A percentile compares a stretch with the other conserved stretches of the same genome.
These are phyloP conservation scores for Salicornia ramosissima DNA, from an alignment of 148 eudicot species.

Conservation along the genomic window DNA sequence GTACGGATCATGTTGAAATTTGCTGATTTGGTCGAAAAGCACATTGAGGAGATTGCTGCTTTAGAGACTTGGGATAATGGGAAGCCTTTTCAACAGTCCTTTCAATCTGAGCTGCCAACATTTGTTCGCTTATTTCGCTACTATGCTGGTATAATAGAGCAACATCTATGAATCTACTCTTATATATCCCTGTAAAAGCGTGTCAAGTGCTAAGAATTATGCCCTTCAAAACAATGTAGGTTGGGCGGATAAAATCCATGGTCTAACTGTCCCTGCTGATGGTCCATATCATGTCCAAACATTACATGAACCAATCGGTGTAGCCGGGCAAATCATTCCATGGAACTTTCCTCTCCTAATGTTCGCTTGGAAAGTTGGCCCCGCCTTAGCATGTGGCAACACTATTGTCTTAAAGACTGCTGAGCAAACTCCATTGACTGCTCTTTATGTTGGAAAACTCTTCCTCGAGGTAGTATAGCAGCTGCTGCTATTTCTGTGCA, in stretches of 20 bases:
- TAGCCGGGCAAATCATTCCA: constrained; percentile 72
- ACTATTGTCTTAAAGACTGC: constrained; percentile 65
- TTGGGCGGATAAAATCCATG: constrained; percentile 85
- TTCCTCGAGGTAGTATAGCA: constrained; percentile 55
- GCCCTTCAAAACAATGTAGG: constrained; percentile 31
- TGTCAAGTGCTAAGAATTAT: not conserved
- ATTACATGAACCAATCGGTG: constrained; percentile 79
- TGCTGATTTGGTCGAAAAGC: constrained; percentile 61
- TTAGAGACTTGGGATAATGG: constrained; percentile 64
- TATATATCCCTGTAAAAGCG: not conserved
- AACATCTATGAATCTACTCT: not conserved
- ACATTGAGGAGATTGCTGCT: constrained; percentile 53
- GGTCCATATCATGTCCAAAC: constrained; percentile 63
- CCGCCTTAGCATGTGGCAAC: constrained; percentile 70
- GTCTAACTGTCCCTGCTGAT: constrained; percentile 69
- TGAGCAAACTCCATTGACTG: constrained; percentile 76
- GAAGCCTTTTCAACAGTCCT: constrained; percentile 48
- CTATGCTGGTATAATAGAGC: constrained; percentile 47
- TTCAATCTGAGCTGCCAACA: constrained; percentile 40
- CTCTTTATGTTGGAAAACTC: constrained; percentile 56
- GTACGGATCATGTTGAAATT: constrained; percentile 42
- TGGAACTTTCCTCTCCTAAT: constrained; percentile 81
- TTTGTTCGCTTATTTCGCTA: constrained; percentile 53
- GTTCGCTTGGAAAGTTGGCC: constrained; percentile 76
- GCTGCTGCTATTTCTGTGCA: not conserved